Evolutionary conservation across 306 rosid genomes (phyloP).

Genomic region (Castanopsis chinensis): DNA sequence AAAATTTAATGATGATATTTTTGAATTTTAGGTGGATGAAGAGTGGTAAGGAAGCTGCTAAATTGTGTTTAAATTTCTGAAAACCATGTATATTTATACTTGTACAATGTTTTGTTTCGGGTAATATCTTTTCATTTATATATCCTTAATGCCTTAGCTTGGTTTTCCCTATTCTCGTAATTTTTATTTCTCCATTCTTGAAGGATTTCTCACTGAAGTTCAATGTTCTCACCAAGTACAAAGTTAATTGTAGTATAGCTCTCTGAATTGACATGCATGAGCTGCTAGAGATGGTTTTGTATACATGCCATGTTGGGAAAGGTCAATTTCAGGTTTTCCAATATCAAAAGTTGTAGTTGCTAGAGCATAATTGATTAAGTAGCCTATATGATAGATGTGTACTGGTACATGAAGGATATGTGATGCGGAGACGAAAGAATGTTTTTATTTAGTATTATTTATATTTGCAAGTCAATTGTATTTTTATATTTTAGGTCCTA

Average conservation of each 20-base stretch:
- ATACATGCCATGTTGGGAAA: not conserved
- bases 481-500: too few species aligned
- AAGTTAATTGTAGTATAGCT: not conserved
- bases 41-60: not conserved
- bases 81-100: too few species aligned
- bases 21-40: not conserved
- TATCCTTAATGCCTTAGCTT: not conserved
- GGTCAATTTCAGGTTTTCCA: not conserved
- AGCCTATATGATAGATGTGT: not conserved
- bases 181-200: not conserved
- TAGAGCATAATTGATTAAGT: not conserved
- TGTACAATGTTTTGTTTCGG: not conserved
- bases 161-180: not conserved
- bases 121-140: not conserved
- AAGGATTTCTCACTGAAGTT: not conserved
- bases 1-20: not conserved
- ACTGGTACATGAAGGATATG: not conserved
- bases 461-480: too few species aligned
- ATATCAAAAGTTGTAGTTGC: not conserved
- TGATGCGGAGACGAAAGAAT: too few species aligned
- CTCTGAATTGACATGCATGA: not conserved
- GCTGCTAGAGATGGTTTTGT: not conserved
- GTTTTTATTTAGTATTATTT: too few species aligned
- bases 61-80: too few species aligned
- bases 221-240: not conserved